These are phyloP conservation scores for Plectosphaerella sp. DNA, from an alignment of 2,329 filamentous ascomycete genomes.

Conservation along the genomic window DNA sequence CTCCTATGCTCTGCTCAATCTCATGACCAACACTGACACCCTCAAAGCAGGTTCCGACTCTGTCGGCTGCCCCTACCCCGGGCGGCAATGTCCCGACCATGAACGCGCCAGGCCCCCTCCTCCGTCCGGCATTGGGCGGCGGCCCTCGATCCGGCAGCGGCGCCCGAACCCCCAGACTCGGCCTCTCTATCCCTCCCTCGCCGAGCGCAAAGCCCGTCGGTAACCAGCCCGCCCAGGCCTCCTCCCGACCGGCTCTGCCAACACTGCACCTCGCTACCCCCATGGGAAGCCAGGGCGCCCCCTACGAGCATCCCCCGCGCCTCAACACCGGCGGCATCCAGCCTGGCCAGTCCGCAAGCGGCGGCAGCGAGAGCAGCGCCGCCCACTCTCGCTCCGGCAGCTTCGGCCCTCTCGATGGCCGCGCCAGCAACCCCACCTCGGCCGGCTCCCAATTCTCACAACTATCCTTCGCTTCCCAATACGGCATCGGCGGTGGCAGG, in stretches of 20 bases:
- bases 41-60: slow-evolving; percentile 12
- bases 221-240: slow-evolving; percentile 35
- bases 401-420: slow-evolving; percentile 72
- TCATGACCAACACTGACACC: background rate
- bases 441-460: slow-evolving; percentile 85
- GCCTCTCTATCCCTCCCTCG: slow-evolving; percentile 84
- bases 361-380: slow-evolving; percentile 74
- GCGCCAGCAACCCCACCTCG: slow-evolving; percentile 75
- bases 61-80: slow-evolving; percentile 25
- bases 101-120: slow-evolving; percentile 73
- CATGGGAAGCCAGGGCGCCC: slow-evolving; percentile 71
- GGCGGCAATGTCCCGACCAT: slow-evolving; percentile 47
- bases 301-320: slow-evolving; percentile 60
- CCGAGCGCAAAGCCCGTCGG: slow-evolving; percentile 75
- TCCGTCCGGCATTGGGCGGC: slow-evolving; percentile 78
- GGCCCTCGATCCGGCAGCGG: slow-evolving; percentile 52
- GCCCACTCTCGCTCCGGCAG: slow-evolving; percentile 80
- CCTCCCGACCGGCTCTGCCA: slow-evolving; percentile 63
- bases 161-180: slow-evolving; percentile 69
- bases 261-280: slow-evolving; percentile 82
- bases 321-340: slow-evolving; percentile 43
- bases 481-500: slow-evolving; percentile 62
- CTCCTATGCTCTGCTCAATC: background rate
- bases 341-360: slow-evolving; percentile 64
- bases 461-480: slow-evolving; percentile 72